Evolutionary conservation across 208 protist genomes (phyloP), one percentile per base, ranked within the genome.

Genomic region (Leptomonas pyrrhocoris): DNA sequence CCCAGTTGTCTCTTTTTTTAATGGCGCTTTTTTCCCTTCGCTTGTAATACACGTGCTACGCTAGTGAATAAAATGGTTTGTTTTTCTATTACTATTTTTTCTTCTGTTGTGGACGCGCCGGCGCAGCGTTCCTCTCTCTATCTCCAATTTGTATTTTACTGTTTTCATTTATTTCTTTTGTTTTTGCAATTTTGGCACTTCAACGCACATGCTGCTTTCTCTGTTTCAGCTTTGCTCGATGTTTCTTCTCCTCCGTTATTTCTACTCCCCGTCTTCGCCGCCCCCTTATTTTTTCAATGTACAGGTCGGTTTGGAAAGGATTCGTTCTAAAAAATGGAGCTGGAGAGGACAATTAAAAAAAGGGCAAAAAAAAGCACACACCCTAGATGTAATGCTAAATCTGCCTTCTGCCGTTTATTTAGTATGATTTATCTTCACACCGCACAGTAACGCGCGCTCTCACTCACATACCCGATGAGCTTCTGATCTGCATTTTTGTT

Each of bases 231-330:
- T 56, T 12, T 56, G 28, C 21, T 38, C 51, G 34, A 12, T 56
- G 43, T 18, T 61, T 56, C 30, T 74, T 54, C 36, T 57, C 27
- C 27, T 23, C 30, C 40, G 7, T 57, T 6, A 7, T 31, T 38
- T 57, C 5, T 57, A 6, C 16, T 48, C 7, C 11, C 16, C 18
- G 3, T 48, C 43, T 48, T 48, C 16, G 4, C 43, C 2, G 43
- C 18, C 5, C 43, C 18, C 11, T 48, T 48, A 15, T 19, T 12
- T 12, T 2, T 48, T 3, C 16, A 19, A 48, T n/a, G 43, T 19
- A 48, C 43, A 48, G 2, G 16, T 6, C 13, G 38, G 38, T 42
- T 42, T 30, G n/a, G n/a, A n/a, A n/a, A n/a, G n/a, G n/a, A n/a
- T n/a, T 38, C 7, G 34, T 9, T 38, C 34, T 38, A 12, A 38